A percentile compares a stretch with the other conserved stretches of the same genome.
phyloP scores from a whole-genome alignment of 257 asterid species.

The Salvia splendens region DNA sequence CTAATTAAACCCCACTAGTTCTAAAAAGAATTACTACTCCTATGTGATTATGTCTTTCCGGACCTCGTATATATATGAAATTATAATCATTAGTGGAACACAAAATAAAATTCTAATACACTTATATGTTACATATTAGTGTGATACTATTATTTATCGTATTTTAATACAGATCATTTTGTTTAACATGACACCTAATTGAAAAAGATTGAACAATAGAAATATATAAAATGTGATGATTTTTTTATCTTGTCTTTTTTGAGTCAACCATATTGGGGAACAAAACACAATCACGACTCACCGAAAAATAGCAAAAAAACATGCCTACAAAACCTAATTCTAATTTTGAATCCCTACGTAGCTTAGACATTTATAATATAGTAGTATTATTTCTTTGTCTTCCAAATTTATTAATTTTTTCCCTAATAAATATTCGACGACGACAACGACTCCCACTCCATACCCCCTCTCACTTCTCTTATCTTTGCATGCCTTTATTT shows the following conservation, averaged over 20 bases:
- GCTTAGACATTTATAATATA: neutral
- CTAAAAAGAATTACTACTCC: no score
- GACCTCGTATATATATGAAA: neutral
- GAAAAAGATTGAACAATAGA: neutral
- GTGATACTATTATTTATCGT: neutral
- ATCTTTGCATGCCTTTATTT: slow-evolving; percentile 31
- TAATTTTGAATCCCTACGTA: slow-evolving; percentile 37
- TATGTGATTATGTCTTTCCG: neutral
- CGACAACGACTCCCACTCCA: slow-evolving; percentile 36
- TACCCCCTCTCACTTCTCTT: slow-evolving; percentile 21
- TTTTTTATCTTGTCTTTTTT: neutral
- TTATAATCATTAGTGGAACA: neutral
- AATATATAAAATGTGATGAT: neutral
- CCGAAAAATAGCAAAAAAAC: neutral
- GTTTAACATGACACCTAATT: neutral
- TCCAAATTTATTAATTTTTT: neutral
- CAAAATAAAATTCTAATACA: neutral
- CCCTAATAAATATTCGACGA: slow-evolving; percentile 28
- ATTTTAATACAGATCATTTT: no score
- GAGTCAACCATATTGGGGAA: slow-evolving; percentile 27
- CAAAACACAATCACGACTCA: slow-evolving; percentile 15
- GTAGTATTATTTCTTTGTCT: neutral
- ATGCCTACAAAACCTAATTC: slow-evolving; percentile 15
- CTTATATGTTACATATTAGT: no score
- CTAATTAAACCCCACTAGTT: neutral